Base-by-base conservation (phyloP, 2,329 filamentous ascomycete species). In the Cylindrodendrum hubeiense region DNA sequence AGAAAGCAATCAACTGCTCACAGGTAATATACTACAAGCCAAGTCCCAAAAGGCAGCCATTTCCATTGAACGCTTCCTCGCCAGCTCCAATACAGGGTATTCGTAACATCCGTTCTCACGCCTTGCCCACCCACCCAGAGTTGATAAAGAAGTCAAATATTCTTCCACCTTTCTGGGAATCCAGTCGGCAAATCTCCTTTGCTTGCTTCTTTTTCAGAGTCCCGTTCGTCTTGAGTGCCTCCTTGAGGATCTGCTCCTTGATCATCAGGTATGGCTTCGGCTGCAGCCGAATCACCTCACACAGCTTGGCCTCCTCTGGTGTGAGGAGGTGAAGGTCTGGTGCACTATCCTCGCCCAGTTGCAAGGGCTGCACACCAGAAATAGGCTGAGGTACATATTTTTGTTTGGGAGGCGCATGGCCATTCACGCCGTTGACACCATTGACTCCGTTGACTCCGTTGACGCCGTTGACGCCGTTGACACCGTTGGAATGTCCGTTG, bases 91-190 rank as follows among this genome's bases (percentile, higher is more conserved):
- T 49, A 71, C 60, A 70, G 72, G 72, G 72, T 74, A 74, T 74
- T 63, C 50, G 65, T 65, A 56, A 63, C 63, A 67, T 63, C 56
- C 58, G 53, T 26, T 34, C 60, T 78, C 68, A 97, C 26, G 91
- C 92, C 83, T 97, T 96, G 33, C 90, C 92, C 66, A 98, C 91
- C 94, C 95, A 98, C 3, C 95, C 96, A 60, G 90, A 91, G 76
- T 94, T 93, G 67, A 97, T 93, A 82, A 98, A 95, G 78, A 98
- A 98, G 79, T 98, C 96, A 80, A 95, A 98, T 63, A 98, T 89
- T 70, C 93, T 87, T 19, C 92, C 91, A 0, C 93, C 91, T 79
- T 98, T 98, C 68, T 92, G 92, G 10, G 90, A 88, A 75, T 98
- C 95, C 56, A 98, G 87, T 77, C 90, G 81, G 76, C 92, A 95